Conservation (phyloP, 2,329 filamentous ascomycete species). For the Neonectria neomacrospora region DNA sequence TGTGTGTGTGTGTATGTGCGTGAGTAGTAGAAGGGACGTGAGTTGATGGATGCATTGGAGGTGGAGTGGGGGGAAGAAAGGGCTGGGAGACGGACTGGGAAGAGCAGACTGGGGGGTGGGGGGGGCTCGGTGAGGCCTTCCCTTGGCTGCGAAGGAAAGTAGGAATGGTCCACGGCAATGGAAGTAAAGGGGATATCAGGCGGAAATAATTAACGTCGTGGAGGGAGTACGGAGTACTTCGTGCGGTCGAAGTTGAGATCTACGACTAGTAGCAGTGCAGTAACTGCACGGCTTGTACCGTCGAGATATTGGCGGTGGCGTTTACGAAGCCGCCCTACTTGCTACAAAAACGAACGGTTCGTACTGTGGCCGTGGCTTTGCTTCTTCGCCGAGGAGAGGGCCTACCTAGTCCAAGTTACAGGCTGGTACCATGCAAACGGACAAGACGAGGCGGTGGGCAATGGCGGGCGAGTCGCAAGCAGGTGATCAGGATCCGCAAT, state of each 20-base stretch:
- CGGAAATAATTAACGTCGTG: not conserved
- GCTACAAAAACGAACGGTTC: not conserved
- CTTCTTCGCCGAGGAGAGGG: not conserved
- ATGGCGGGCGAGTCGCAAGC: too few relatives aligned
- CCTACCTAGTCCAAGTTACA: too few relatives aligned
- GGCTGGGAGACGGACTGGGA: not conserved
- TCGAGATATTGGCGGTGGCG: not conserved
- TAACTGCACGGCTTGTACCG: not conserved
- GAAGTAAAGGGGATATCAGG: not conserved
- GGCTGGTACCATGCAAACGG: too few relatives aligned
- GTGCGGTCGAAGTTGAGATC: not conserved
- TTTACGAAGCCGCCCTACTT: not conserved
- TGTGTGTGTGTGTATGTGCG: not conserved
- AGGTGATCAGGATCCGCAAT: not conserved
- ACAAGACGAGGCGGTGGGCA: not conserved
- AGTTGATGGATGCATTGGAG: not conserved
- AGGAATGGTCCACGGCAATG: not conserved
- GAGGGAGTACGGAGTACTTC: not conserved
- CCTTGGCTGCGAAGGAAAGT: not conserved
- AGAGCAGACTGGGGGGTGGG: not conserved
- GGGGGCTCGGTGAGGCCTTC: not conserved
- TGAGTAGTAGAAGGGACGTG: not conserved
- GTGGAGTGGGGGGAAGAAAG: not conserved
- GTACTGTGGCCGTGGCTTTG: not conserved
- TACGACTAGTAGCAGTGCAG: not conserved